Conservation (phyloP, 2,329 filamentous ascomycete genomes). For the Rhinocladiella mackenziei region DNA sequence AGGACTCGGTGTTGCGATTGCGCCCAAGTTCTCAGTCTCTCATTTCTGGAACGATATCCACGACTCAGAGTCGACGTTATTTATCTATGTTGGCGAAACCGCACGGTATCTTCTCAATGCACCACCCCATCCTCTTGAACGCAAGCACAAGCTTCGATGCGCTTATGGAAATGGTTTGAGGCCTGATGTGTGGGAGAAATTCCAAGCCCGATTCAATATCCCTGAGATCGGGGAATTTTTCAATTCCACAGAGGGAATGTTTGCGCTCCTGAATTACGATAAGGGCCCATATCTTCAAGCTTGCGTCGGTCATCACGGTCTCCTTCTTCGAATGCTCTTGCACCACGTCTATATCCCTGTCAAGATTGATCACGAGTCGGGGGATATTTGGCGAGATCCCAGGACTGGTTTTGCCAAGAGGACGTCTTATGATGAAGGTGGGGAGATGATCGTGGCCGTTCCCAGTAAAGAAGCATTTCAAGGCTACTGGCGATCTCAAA, state of each 20-base stretch:
- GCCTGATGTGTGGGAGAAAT: slow-evolving; percentile 48
- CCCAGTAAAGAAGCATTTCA: slow-evolving; percentile 66
- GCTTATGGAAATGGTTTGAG: slow-evolving; percentile 49
- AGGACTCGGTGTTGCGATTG: slow-evolving; percentile 44
- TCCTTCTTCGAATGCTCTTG: slow-evolving; percentile 52
- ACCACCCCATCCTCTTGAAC: slow-evolving; percentile 44
- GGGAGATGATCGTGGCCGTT: slow-evolving; percentile 69
- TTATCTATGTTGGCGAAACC: slow-evolving; percentile 52
- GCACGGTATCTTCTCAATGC: slow-evolving; percentile 48
- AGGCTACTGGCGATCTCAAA: slow-evolving; percentile 73
- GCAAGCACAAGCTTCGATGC: slow-evolving; percentile 43
- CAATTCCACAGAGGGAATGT: slow-evolving; percentile 69
- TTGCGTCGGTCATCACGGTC: slow-evolving; percentile 68
- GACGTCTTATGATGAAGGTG: slow-evolving; percentile 62
- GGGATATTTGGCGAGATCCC: slow-evolving; percentile 62
- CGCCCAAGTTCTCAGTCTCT: slow-evolving; percentile 34
- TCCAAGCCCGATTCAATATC: slow-evolving; percentile 39
- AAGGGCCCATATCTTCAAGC: slow-evolving; percentile 60
- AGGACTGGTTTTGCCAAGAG: slow-evolving; percentile 64
- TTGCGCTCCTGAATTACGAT: slow-evolving; percentile 58
- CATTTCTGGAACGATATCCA: slow-evolving; percentile 30
- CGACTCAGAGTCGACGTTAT: slow-evolving; percentile 51
- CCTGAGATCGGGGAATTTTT: slow-evolving; percentile 67
- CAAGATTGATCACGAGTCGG: slow-evolving; percentile 63
- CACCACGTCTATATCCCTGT: slow-evolving; percentile 61